A percentile compares a stretch with the other conserved stretches of the same genome.
These are phyloP conservation scores for Mortierella sp. DNA, from an alignment of 371 early-diverging fungal species.

Conservation along the genomic window DNA sequence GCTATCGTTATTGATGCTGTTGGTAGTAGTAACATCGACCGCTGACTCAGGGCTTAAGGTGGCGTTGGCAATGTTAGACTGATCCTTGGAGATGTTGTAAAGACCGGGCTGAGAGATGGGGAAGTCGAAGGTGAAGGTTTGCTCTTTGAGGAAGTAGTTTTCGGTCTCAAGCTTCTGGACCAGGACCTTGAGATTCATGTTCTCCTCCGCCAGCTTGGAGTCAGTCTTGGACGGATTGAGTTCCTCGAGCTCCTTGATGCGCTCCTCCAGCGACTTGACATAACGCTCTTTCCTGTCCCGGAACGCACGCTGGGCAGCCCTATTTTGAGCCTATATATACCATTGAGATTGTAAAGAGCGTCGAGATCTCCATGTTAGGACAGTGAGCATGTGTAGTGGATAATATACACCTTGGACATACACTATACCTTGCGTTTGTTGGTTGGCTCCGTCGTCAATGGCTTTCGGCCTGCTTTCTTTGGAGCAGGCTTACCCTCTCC, in stretches of 20 bases:
- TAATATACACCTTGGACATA: neutral
- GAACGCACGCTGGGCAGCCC: conserved; percentile 82
- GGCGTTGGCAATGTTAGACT: conserved; percentile 6
- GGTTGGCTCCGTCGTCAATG: conserved; percentile 49
- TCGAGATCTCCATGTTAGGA: too few relatives aligned
- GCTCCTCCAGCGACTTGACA: conserved; percentile 70
- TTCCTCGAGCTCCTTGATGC: conserved; percentile 71
- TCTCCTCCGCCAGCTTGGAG: conserved; percentile 63
- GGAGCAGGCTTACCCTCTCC: conserved; percentile 51
- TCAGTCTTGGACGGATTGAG: conserved; percentile 46
- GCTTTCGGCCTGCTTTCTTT: conserved; percentile 55
- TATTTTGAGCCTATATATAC: conserved; percentile 73
- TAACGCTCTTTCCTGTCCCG: conserved; percentile 78
- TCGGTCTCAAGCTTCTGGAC: conserved; percentile 60
- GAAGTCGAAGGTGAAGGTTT: conserved; percentile 58
- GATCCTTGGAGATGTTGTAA: conserved; percentile 26
- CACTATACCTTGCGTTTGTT: conserved; percentile 50
- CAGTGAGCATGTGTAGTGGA: neutral
- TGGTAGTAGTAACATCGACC: too few relatives aligned
- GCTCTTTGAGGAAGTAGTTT: conserved; percentile 60
- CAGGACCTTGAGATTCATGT: conserved; percentile 60
- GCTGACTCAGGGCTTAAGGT: conserved; percentile 12
- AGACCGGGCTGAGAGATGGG: conserved; percentile 57
- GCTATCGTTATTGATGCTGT: conserved; percentile 10
- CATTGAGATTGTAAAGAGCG: too few relatives aligned